Evolutionary conservation across 768 basidiomycete species (phyloP), one percentile per base, ranked within the genome.

Genomic region (Floccularia luteovirens): DNA sequence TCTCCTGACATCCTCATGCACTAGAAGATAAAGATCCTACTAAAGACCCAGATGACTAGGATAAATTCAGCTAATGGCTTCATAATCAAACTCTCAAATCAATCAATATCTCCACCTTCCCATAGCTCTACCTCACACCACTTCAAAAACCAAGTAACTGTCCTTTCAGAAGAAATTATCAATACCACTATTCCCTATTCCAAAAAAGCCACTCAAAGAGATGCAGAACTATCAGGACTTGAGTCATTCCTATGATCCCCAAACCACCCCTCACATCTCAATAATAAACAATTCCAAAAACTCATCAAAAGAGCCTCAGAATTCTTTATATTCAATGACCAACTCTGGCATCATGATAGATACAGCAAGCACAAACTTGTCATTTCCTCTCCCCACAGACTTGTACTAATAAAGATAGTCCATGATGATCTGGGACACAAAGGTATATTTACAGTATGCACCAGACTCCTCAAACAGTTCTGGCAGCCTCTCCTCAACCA

Each of bases 391-490:
- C 34, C 37, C 0, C 46, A 50, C 2, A 40, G 51, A 0, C 19
- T 52, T 21, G 37, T 10, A 4, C 25, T 58, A 5, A 34, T 58
- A 1, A 37, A 37, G 4, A 38, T 48, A 36, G 55, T 50, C 1
- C 58, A 57, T 35, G 49, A 61, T 21, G 41, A 52, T 3, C 46
- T 60, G 1, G 56, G 60, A 5, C 59, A 62, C 25, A 57, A 58
- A 20, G 55, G 56, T 0, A 45, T 55, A 6, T 60, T 52, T 42
- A 45, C 49, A 5, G 48, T 51, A 3, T 30, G 50, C 2, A 16
- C 24, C 3, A 31, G 39, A 1, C 44, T 59, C 0, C 43, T 54
- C 1, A 43, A 51, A 25, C 47, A 46, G 3, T 55, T 55, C 38
- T 57, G 52, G 51, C 55, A 51, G 53, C 55, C 53, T 2, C 39